A percentile compares a stretch with the other conserved stretches of the same genome.
Conservation (phyloP, 2,329 filamentous ascomycete genomes). For the Westerdykella aurantiaca region DNA sequence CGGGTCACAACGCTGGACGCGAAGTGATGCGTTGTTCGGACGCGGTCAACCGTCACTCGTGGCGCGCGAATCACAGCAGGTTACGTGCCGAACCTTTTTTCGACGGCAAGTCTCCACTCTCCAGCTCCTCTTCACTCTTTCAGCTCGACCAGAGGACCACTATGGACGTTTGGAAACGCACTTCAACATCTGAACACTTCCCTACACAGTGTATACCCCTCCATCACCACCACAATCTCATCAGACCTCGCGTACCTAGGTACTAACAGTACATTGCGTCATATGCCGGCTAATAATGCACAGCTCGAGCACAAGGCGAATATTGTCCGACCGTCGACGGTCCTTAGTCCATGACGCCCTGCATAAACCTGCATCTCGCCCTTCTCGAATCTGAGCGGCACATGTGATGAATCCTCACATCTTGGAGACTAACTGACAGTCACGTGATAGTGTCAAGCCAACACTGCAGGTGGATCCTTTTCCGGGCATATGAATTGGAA, state of each 20-base stretch:
- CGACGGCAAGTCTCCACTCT: not conserved
- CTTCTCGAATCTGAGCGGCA: no score
- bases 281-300: not conserved
- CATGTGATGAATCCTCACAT: no score
- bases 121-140: not conserved
- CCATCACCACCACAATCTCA: no score
- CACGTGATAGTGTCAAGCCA: no score
- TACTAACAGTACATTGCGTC: constrained; percentile 1
- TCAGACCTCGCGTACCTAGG: not conserved
- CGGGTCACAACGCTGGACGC: not conserved
- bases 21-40: constrained; percentile 1
- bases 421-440: no score
- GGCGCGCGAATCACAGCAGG: not conserved
- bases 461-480: no score
- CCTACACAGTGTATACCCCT: not conserved
- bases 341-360: not conserved
- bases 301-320: not conserved
- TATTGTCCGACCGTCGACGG: constrained; percentile 1
- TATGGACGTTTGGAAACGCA: not conserved
- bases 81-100: not conserved
- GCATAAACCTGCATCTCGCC: no score
- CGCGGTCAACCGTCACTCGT: not conserved
- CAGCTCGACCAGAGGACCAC: not conserved
- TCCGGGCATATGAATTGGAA: no score
- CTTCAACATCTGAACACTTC: not conserved